A percentile compares a stretch with the other conserved stretches of the same genome.
Evolutionary conservation across 2,329 filamentous ascomycete genomes (phyloP).

Genomic region (Plectosphaerella plurivora): DNA sequence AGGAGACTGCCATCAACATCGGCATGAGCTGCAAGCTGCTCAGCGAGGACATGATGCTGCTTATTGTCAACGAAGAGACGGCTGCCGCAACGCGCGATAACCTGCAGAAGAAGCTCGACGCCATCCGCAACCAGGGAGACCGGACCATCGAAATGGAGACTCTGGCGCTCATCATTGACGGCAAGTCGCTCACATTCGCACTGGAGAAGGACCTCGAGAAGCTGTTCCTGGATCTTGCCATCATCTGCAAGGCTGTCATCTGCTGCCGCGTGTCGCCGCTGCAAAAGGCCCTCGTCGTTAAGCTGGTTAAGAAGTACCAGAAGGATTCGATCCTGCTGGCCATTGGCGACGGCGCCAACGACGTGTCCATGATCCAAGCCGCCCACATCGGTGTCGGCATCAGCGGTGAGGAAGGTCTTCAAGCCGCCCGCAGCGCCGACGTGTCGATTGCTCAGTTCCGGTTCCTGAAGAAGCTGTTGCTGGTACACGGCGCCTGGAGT

Average conservation of each 20-base stretch:
- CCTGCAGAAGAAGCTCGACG: conserved; percentile 87
- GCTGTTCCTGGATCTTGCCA: conserved; percentile 84
- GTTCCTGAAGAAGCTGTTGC: conserved; percentile 84
- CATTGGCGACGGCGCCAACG: conserved; percentile 96
- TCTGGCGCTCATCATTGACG: conserved; percentile 89
- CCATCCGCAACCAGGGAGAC: conserved; percentile 78
- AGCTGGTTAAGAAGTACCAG: conserved; percentile 90
- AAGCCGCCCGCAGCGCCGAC: conserved; percentile 92
- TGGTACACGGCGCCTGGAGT: conserved; percentile 96
- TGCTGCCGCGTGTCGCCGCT: conserved; percentile 96
- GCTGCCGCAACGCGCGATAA: conserved; percentile 79
- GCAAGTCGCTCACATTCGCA: conserved; percentile 89
- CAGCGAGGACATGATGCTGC: conserved; percentile 95
- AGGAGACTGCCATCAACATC: conserved; percentile 99
- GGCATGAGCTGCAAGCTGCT: conserved; percentile 99
- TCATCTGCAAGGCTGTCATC: conserved; percentile 98
- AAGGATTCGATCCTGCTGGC: conserved; percentile 88
- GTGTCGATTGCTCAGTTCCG: conserved; percentile 95
- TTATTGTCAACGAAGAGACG: conserved; percentile 92
- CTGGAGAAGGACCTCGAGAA: conserved; percentile 93
- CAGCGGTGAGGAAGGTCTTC: conserved; percentile 92
- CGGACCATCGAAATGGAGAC: conserved; percentile 77
- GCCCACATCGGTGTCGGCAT: conserved; percentile 98
- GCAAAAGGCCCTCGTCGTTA: conserved; percentile 96
- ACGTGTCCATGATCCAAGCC: conserved; percentile 99